A percentile compares a stretch with the other conserved stretches of the same genome.
phyloP scores from a whole-genome alignment of 148 eudicot genomes.

The Cornus suecica region DNA sequence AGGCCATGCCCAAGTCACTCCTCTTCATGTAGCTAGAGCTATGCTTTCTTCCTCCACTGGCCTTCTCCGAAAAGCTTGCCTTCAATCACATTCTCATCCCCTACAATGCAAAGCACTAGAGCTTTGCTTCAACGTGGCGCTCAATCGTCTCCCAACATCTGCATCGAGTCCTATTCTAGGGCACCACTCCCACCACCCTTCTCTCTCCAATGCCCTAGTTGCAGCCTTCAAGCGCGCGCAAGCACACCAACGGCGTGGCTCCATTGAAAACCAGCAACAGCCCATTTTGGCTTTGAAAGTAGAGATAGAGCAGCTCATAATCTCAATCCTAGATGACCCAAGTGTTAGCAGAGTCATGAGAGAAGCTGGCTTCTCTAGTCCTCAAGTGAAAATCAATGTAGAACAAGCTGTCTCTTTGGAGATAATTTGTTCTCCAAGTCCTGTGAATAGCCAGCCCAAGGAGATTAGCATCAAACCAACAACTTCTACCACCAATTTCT shows the following conservation, averaged over 20 bases:
- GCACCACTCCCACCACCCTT: conserved; percentile 47
- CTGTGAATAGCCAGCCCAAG: conserved; percentile 9
- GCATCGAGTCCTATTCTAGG: conserved; percentile 41
- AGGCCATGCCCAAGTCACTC: conserved; percentile 91
- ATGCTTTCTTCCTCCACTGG: conserved; percentile 67
- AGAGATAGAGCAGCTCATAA: conserved; percentile 75
- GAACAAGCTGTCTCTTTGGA: conserved; percentile 55
- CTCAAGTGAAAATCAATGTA: conserved; percentile 69
- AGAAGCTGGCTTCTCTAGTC: conserved; percentile 87
- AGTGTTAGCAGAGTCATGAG: conserved; percentile 96
- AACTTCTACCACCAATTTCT: conserved; percentile 7
- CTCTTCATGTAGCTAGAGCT: conserved; percentile 79
- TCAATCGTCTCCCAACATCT: conserved; percentile 50
- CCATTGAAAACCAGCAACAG: conserved; percentile 76
- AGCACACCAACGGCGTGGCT: conserved; percentile 88
- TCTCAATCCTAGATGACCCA: conserved; percentile 86
- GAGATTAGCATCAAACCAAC: conserved; percentile 18
- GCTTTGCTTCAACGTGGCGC: conserved; percentile 42
- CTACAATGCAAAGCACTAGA: conserved; percentile 40
- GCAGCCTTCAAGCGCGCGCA: conserved; percentile 88
- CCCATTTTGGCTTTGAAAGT: conserved; percentile 73
- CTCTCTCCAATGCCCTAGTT: conserved; percentile 56
- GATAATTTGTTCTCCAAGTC: conserved; percentile 29
- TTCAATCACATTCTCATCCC: conserved; percentile 48
- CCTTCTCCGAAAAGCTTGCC: conserved; percentile 52